Evolutionary conservation across 2,329 filamentous ascomycete genomes (phyloP).

Genomic region (Mycosphaerella sp.): DNA sequence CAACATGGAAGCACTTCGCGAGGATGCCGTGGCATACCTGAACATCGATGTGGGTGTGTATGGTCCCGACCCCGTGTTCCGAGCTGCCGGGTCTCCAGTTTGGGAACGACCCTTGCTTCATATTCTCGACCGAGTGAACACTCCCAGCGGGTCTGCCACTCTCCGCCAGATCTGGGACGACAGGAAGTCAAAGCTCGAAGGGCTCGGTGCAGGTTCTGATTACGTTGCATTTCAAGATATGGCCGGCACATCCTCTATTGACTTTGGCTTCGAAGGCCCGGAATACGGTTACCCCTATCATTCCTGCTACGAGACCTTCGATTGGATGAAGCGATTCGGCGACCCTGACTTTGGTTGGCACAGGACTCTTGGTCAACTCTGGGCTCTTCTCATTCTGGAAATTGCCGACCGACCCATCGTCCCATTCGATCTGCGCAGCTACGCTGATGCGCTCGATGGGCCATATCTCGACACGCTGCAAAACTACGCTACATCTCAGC

Average conservation of each 20-base stretch:
- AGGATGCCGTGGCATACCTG: constrained; percentile 75
- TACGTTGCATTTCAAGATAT: constrained; percentile 89
- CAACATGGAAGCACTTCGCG: constrained; percentile 64
- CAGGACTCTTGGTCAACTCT: constrained; percentile 67
- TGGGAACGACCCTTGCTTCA: constrained; percentile 66
- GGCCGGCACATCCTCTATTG: constrained; percentile 78
- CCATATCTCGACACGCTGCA: constrained; percentile 61
- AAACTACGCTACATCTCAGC: constrained; percentile 45
- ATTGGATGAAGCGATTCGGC: constrained; percentile 72
- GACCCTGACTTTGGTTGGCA: constrained; percentile 80
- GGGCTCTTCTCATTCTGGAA: constrained; percentile 76
- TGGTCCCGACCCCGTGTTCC: constrained; percentile 58
- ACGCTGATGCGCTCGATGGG: constrained; percentile 57
- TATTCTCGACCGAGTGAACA: constrained; percentile 65
- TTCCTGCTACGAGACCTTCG: constrained; percentile 83
- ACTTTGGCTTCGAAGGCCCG: constrained; percentile 67
- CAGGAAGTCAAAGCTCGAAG: constrained; percentile 54
- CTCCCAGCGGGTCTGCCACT: constrained; percentile 65
- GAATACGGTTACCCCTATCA: constrained; percentile 60
- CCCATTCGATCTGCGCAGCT: constrained; percentile 72
- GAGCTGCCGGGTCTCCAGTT: constrained; percentile 72
- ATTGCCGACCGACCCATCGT: constrained; percentile 73
- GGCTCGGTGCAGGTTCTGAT: constrained; percentile 69
- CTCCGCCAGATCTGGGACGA: constrained; percentile 71
- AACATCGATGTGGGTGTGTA: constrained; percentile 82